These are phyloP conservation scores for Chlorella sorokiniana DNA, from an alignment of 139 green algal genomes.

Conservation along the genomic window DNA sequence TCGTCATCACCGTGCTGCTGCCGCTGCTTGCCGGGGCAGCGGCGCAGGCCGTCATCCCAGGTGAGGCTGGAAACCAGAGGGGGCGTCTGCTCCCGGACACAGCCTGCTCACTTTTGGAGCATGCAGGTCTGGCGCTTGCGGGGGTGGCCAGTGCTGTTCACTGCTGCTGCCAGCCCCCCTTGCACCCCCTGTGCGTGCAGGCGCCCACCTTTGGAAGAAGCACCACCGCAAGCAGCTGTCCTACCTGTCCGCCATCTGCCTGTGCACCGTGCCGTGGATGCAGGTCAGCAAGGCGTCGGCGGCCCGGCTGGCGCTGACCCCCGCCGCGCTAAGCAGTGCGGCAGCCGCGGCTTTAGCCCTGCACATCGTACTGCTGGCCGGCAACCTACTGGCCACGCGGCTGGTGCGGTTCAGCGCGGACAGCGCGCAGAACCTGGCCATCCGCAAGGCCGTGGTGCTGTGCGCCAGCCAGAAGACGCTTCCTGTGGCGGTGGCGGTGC, in stretches of 20 bases:
- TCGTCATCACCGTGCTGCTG: conserved; percentile 71
- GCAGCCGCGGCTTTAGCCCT: conserved; percentile 46
- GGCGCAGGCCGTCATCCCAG: conserved; percentile 44
- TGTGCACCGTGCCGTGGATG: conserved; percentile 80
- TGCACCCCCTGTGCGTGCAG: conserved; percentile 20
- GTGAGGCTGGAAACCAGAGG: conserved; percentile 19
- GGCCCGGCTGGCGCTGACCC: conserved; percentile 23
- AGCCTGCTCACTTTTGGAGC: no score
- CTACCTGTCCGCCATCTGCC: conserved; percentile 50
- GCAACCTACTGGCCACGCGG: conserved; percentile 41
- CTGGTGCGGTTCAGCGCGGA: conserved; percentile 19
- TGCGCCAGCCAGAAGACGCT: conserved; percentile 65
- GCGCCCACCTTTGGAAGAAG: conserved; percentile 43
- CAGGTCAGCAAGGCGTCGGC: conserved; percentile 62
- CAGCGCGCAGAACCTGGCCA: conserved; percentile 19
- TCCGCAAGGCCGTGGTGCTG: conserved; percentile 57
- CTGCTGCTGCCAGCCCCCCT: not conserved
- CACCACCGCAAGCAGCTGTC: conserved; percentile 54
- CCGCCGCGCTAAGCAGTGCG: conserved; percentile 20
- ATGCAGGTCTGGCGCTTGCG: not conserved
- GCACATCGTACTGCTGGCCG: conserved; percentile 55
- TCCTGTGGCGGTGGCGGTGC: conserved; percentile 67
- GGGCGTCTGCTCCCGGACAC: not conserved
- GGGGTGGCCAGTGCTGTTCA: not conserved
- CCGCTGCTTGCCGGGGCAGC: conserved; percentile 60